Evolutionary conservation across 208 protist genomes (phyloP).

Genomic region (Acanthamoeba sp.): DNA sequence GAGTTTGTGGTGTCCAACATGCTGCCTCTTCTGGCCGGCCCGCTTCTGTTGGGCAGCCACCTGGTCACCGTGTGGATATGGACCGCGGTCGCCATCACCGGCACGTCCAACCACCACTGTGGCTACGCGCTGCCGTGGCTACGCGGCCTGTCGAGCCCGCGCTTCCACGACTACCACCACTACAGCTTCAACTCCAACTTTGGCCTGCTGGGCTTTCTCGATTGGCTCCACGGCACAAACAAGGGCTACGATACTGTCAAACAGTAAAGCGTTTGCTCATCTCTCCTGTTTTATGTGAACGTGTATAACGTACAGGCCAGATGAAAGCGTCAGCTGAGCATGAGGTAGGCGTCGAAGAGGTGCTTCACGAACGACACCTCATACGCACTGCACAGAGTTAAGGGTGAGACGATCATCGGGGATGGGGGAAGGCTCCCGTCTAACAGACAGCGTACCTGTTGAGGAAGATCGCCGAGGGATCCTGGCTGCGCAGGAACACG

Average conservation of each 20-base stretch:
- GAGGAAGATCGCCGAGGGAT: background rate
- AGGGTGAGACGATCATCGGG: background rate
- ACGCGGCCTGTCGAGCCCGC: background rate
- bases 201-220: background rate
- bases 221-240: background rate
- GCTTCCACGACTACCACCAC: constrained; percentile 5
- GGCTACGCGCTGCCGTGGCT: constrained; percentile 5
- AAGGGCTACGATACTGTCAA: no score
- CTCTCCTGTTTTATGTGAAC: no score
- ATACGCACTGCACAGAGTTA: background rate
- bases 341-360: background rate
- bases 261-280: no score
- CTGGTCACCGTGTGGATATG: constrained; percentile 32
- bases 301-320: no score
- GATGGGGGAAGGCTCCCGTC: background rate
- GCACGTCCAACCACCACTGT: constrained; percentile 10
- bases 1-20: background rate
- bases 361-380: background rate
- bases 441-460: background rate
- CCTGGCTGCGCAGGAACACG: background rate
- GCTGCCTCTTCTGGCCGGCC: constrained; percentile 19
- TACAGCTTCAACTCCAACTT: constrained; percentile 42
- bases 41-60: constrained; percentile 37
- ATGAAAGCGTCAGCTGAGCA: background rate
- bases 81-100: background rate